Conservation (phyloP, 2,329 filamentous ascomycete genomes). For the Fusarium goolgardi region DNA sequence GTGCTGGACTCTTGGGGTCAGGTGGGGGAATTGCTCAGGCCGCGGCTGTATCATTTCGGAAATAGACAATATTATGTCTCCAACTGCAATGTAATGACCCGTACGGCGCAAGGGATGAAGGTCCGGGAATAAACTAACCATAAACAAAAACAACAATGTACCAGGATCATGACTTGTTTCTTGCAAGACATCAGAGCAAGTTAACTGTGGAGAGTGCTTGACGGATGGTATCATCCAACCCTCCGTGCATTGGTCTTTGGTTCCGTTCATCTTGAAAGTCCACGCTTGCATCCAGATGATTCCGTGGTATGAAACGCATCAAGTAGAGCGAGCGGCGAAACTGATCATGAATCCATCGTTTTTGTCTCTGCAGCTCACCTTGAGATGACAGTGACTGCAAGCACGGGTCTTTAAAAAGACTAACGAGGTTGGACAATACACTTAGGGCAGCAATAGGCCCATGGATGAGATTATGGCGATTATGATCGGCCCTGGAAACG, state of each 20-base stretch:
- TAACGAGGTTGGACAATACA: slow-evolving; percentile 5
- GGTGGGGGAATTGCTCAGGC: neutral
- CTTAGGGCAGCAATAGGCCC: slow-evolving; percentile 18
- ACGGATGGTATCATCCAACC: neutral
- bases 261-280: accelerated
- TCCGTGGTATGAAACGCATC: neutral
- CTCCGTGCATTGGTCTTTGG: no score
- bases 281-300: neutral
- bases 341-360: neutral
- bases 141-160: neutral
- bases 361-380: neutral
- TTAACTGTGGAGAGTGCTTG: slow-evolving; percentile 5
- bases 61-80: neutral
- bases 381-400: neutral
- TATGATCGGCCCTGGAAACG: slow-evolving; percentile 22
- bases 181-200: neutral
- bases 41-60: neutral
- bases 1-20: neutral
- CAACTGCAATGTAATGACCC: neutral
- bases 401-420: neutral
- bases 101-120: neutral
- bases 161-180: neutral
- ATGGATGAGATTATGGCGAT: slow-evolving; percentile 18
- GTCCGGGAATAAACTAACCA: neutral
- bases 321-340: neutral